Evolutionary conservation across 1,139 yeast genomes (phyloP).

Genomic region (Sugiyamaella sp.): DNA sequence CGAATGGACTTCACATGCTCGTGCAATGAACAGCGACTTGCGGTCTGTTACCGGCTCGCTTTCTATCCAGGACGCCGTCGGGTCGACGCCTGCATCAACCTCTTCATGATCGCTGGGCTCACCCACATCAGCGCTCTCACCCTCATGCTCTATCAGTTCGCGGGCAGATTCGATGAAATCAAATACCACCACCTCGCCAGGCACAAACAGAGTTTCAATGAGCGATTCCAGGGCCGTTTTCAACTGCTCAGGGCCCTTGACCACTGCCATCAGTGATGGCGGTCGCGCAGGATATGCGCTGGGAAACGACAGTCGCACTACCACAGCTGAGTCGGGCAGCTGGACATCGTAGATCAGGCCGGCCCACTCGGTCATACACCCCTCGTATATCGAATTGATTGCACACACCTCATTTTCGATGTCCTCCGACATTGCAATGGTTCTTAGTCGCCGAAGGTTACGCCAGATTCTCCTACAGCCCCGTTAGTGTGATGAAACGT

Average conservation of each 20-base stretch:
- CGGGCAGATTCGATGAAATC: conserved; percentile 73
- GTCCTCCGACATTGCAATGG: conserved; percentile 48
- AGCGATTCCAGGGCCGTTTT: conserved; percentile 44
- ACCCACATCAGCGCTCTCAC: conserved; percentile 29
- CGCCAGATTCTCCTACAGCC: no score
- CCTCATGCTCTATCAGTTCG: conserved; percentile 34
- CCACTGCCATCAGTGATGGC: conserved; percentile 44
- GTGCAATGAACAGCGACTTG: conserved; percentile 83
- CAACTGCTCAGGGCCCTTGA: conserved; percentile 42
- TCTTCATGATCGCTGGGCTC: conserved; percentile 29
- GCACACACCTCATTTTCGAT: conserved; percentile 79
- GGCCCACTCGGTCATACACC: conserved; percentile 48
- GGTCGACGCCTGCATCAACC: conserved; percentile 42
- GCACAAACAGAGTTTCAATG: conserved; percentile 51
- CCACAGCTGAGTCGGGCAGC: conserved; percentile 65
- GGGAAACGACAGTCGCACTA: conserved; percentile 71
- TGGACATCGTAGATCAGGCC: conserved; percentile 52
- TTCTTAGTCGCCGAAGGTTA: no score
- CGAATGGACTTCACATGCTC: conserved; percentile 61
- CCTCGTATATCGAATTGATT: conserved; percentile 88
- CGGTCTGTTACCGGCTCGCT: conserved; percentile 82
- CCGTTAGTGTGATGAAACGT: no score
- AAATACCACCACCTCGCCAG: conserved; percentile 76
- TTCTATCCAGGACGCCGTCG: conserved; percentile 68
- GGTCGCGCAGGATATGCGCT: conserved; percentile 69